Base-by-base conservation (phyloP, 148 eudicot genomes). In the Diospyros lotus region DNA sequence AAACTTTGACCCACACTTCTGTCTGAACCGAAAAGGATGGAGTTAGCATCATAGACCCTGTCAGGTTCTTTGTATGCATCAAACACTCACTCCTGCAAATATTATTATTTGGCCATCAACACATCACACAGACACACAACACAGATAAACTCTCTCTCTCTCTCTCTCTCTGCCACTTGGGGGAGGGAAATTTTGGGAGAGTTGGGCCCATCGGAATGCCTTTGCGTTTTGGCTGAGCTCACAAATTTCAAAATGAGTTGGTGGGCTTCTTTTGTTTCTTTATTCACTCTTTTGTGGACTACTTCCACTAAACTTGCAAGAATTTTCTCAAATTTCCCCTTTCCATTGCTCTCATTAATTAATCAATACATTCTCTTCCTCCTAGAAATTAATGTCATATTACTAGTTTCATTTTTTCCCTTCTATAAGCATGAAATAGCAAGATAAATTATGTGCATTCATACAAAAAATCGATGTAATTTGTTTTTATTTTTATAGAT, bases 1-100 rank as follows among this genome's bases (percentile, higher is more conserved):
- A 80, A 73, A 80, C 59, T 89, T 89, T 86, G 89, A 89, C 91
- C 88, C 88, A 84, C 91, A 79, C 60, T 77, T 85, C 75, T 86
- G 88, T 87, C 89, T 66, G 78, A 72, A 84, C 74, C 83, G 88
- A 82, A 87, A 85, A 83, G 77, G 85, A 74, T 82, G 79, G 83
- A 80, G 75, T 64, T 73, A 61, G 77, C 77, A 75, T 84, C 82
- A 79, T 78, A 77, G 84, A 76, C 80, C 75, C 10, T 85, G 94
- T 83, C 92, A 85, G 86, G 71, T 83, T 80, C 86, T 82, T 75
- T 79, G 71, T 79, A 73, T 78, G 77, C 82, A 79, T 68, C 40
- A 71, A 17, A 61, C 4, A 66, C 69, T 59, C 62, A 28, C 28
- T 28, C 28, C 28, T 28, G 28, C 28, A 28, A 28, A 28, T 6